These are phyloP conservation scores for Berkeleyomyces rouxiae DNA, from an alignment of 2,329 filamentous ascomycete species.

Conservation along the genomic window DNA sequence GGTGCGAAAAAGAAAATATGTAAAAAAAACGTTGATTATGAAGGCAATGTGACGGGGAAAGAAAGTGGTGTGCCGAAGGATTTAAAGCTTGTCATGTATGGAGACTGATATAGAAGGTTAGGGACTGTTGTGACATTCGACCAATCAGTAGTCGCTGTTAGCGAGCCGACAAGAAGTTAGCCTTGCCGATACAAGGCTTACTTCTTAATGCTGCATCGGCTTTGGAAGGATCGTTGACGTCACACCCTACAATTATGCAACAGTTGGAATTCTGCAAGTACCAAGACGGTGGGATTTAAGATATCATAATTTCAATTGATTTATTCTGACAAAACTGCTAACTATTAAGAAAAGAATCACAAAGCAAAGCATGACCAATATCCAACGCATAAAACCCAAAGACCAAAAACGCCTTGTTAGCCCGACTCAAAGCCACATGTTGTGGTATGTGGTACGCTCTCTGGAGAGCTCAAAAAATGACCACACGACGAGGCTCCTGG, in stretches of 20 bases:
- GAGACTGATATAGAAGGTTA: background rate
- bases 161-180: background rate
- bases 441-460: background rate
- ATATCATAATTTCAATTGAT: too few species aligned
- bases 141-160: background rate
- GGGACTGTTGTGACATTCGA: background rate
- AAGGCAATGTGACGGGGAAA: background rate
- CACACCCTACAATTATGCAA: too few species aligned
- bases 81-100: too few species aligned
- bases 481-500: conserved; percentile 12
- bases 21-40: background rate
- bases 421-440: background rate
- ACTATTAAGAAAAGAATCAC: background rate
- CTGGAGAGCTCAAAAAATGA: conserved; percentile 8
- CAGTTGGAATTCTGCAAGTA: too few species aligned
- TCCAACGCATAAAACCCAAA: background rate
- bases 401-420: background rate
- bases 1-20: background rate
- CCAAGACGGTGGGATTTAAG: too few species aligned
- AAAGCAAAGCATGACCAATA: background rate
- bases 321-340: too few species aligned
- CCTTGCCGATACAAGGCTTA: background rate
- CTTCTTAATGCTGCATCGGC: too few species aligned
- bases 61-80: background rate
- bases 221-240: too few species aligned